phyloP scores from a whole-genome alignment of 345 rosid species.

The Hibiscus tridactylites region DNA sequence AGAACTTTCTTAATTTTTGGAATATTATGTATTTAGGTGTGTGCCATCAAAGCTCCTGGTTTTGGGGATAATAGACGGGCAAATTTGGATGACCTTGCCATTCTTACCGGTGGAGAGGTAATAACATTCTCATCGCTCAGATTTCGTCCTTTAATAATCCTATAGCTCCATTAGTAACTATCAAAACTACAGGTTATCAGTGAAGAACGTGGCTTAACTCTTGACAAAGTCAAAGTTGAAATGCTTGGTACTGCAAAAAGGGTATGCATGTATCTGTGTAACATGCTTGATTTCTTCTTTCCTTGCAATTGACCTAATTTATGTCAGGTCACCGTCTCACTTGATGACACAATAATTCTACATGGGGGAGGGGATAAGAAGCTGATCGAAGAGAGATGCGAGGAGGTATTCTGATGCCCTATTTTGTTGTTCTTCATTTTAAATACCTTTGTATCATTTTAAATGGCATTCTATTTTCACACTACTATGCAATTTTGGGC shows the following conservation, averaged over 20 bases:
- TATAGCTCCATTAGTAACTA: slow-evolving; percentile 10
- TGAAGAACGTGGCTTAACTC: slow-evolving; percentile 67
- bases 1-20: background rate
- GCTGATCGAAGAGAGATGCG: slow-evolving; percentile 84
- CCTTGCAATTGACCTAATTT: slow-evolving; percentile 8
- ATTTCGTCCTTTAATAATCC: background rate
- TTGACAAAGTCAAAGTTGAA: slow-evolving; percentile 61
- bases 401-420: slow-evolving; percentile 44
- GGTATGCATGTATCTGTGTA: slow-evolving; percentile 25
- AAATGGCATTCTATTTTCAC: background rate
- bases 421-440: background rate
- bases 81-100: slow-evolving; percentile 77
- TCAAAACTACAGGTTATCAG: slow-evolving; percentile 57
- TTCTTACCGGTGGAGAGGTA: slow-evolving; percentile 93
- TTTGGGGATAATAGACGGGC: slow-evolving; percentile 81
- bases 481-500: background rate
- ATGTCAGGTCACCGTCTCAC: slow-evolving; percentile 57
- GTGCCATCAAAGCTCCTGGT: slow-evolving; percentile 94
- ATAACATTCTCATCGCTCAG: background rate
- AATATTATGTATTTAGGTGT: slow-evolving; percentile 35
- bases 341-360: slow-evolving; percentile 71
- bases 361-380: slow-evolving; percentile 89
- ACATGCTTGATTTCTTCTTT: slow-evolving; percentile 4
- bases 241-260: slow-evolving; percentile 85
- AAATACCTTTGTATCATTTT: background rate